Percentiles rank a stretch among this genome's conserved stretches.
Evolutionary conservation across 768 basidiomycete species (phyloP).

Genomic region (Xerocomellus amylosporus): DNA sequence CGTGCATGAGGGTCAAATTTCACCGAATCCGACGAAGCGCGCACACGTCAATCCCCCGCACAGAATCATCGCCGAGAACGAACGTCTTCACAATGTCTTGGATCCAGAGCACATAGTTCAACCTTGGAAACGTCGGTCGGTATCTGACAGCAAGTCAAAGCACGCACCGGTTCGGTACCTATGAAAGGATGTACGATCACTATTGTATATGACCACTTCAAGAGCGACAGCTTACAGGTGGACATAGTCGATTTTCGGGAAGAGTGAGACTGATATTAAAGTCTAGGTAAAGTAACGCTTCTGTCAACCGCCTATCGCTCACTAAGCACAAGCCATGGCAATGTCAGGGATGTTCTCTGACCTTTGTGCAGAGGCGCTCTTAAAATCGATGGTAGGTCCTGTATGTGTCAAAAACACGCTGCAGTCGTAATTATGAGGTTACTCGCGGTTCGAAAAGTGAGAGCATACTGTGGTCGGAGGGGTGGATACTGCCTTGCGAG

Average conservation of each 20-base stretch:
- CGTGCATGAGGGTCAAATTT: neutral
- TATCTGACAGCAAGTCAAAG: no score
- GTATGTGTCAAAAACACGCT: conserved; percentile 28
- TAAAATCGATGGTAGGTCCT: conserved; percentile 66
- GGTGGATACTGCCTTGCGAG: conserved; percentile 58
- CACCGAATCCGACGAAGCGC: conserved; percentile 17
- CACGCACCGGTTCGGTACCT: conserved; percentile 74
- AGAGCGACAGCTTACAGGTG: conserved; percentile 59
- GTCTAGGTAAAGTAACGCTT: conserved; percentile 73
- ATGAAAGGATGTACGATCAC: neutral
- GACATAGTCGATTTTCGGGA: conserved; percentile 76
- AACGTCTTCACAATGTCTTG: conserved; percentile 59
- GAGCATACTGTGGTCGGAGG: conserved; percentile 52
- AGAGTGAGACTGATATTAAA: conserved; percentile 64
- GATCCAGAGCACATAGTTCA: conserved; percentile 87
- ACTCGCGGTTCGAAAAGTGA: neutral
- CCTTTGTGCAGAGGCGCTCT: conserved; percentile 69
- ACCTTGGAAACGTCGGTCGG: conserved; percentile 36
- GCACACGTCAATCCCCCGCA: conserved; percentile 73
- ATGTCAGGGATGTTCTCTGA: conserved; percentile 24
- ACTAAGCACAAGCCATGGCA: conserved; percentile 1
- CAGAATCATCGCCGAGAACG: conserved; percentile 11
- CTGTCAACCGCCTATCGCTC: conserved; percentile 64
- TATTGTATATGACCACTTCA: neutral
- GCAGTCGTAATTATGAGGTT: conserved; percentile 8